Percentiles rank a stretch among this genome's conserved stretches.
Conservation (phyloP, 441 rosid species). For the Biscutella laevigata region DNA sequence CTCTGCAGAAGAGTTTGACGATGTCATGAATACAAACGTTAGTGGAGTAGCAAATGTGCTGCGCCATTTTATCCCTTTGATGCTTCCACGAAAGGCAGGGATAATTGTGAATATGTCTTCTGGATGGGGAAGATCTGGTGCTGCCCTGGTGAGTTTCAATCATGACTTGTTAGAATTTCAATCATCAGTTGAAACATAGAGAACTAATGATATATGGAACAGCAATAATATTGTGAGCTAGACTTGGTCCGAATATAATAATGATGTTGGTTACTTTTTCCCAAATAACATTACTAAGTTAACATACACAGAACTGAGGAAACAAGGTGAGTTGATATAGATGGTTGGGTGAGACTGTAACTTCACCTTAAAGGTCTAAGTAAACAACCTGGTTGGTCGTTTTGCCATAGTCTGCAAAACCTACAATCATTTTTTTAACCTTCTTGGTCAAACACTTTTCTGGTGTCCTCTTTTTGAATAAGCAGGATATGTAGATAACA, state of each 20-base stretch:
- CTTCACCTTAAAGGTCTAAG: neutral
- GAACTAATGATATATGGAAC: neutral
- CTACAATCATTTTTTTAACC: neutral
- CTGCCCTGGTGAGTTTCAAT: constrained; percentile 65
- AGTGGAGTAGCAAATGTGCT: constrained; percentile 76
- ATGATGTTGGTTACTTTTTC: neutral
- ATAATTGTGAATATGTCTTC: constrained; percentile 85
- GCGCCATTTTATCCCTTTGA: constrained; percentile 84
- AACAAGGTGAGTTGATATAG: neutral
- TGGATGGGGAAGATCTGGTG: constrained; percentile 97
- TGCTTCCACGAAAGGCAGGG: constrained; percentile 74
- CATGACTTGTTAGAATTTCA: neutral
- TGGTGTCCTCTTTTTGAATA: neutral
- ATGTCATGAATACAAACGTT: constrained; percentile 80
- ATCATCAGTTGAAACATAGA: neutral
- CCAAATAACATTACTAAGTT: neutral
- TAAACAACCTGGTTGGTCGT: neutral
- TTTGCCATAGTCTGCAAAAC: neutral
- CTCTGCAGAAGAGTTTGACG: constrained; percentile 76
- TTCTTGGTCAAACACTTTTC: neutral
- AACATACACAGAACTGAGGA: neutral
- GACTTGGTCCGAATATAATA: neutral
- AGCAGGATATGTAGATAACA: neutral
- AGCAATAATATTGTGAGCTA: neutral
- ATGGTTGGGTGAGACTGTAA: neutral